Evolutionary conservation across 2,329 filamentous ascomycete genomes (phyloP).

Genomic region (Monilinia polystroma): DNA sequence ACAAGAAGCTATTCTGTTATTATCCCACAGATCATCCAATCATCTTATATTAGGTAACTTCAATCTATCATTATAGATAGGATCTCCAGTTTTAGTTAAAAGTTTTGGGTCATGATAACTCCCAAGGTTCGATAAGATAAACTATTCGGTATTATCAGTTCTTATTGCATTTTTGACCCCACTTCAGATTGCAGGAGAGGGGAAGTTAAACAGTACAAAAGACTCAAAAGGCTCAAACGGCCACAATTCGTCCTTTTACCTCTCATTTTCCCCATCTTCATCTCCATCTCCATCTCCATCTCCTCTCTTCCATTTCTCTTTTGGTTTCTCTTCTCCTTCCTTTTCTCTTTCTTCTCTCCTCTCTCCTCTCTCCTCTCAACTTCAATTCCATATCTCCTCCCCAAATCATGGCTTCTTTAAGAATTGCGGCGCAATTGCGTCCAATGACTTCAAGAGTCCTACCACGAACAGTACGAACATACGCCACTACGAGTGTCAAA

Average conservation of each 20-base stretch:
- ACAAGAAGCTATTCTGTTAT: neutral
- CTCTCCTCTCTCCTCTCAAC: neutral
- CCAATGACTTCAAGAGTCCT: slow-evolving; percentile 30
- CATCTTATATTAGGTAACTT: slow-evolving; percentile 13
- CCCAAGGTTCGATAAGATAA: neutral
- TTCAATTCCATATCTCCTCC: neutral
- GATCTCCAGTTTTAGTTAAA: neutral
- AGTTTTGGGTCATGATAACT: neutral
- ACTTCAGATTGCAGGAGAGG: neutral
- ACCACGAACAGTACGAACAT: slow-evolving; percentile 28
- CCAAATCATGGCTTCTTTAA: slow-evolving; percentile 37
- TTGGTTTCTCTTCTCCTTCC: neutral
- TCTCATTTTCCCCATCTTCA: neutral
- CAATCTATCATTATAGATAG: neutral
- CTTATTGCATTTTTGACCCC: neutral
- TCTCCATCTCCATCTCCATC: neutral
- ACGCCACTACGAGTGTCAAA: slow-evolving; percentile 32
- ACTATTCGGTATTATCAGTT: neutral
- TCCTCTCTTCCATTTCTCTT: neutral
- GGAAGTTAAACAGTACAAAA: too few relatives aligned
- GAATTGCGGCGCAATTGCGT: slow-evolving; percentile 38
- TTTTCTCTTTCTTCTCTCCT: neutral
- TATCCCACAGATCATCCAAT: neutral
- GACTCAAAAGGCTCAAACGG: neutral
- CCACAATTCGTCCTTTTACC: neutral